Base-by-base conservation (phyloP, 225 moss, liverwort and hornwort species). In the Polytrichum commune region DNA sequence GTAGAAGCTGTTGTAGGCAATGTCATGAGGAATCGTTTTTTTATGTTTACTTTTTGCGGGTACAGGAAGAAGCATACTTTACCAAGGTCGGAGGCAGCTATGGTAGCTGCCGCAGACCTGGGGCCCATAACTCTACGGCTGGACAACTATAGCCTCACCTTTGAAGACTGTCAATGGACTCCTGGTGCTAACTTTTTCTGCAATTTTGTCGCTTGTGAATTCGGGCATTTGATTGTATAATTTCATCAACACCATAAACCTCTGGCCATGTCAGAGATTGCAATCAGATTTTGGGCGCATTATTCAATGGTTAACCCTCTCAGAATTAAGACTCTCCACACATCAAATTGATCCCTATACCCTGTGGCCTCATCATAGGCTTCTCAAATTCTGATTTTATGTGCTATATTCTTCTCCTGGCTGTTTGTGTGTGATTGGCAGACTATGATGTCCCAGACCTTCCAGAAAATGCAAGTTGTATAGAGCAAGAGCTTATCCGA, bases 1-100 rank as follows among this genome's bases (percentile, higher is more conserved):
- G 24, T 22, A 24, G 24, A 60, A 58, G n/a, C 58, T 58, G 58
- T 58, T 1, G n/a, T 23, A 23, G 7, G 60, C 16, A 24, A 20
- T 60, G 22, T 24, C 24, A 9, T 7, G 10, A 60, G n/a, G 60
- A 24, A 24, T 23, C 7, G 2, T 60, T 24, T 20, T n/a, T 60
- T 5, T 58, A 6, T 2, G 13, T 38, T 4, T 35, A 9, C 7
- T 46, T 16, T 53, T 1, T 26, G 35, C 9, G 35, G 13, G 77
- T 69, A 71, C 88, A 96, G 96, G 53, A 93, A 94, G 79, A 97
- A 91, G 78, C 87, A 74, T 73, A 78, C 86, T 19, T 67, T 97
- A 79, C 96, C 96, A 57, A 84, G 93, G 83, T 93, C 93, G 4
- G 96, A 97, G 85, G 92, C 92, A 68, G 96, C 96, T 38, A 92